Conservation (phyloP, 495 filamentous ascomycete species). For the Bacidia rubella region DNA sequence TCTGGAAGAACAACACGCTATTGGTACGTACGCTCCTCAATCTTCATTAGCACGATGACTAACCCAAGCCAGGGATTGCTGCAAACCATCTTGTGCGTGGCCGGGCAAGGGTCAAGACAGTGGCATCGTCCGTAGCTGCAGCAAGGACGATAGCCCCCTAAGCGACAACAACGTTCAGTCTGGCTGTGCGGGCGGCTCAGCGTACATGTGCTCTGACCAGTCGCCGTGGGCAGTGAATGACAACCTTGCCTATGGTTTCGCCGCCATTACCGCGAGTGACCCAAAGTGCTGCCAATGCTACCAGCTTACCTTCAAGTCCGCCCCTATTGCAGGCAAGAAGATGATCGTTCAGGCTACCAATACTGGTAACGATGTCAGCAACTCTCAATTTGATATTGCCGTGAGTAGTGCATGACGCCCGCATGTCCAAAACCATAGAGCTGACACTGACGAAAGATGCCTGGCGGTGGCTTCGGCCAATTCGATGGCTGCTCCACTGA, state of each 20-base stretch:
- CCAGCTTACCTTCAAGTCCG: conserved; percentile 50
- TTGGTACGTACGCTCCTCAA: conserved; percentile 19
- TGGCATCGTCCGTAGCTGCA: conserved; percentile 40
- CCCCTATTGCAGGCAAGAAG: conserved; percentile 45
- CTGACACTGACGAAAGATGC: no score
- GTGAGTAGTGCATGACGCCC: no score
- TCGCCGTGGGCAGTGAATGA: conserved; percentile 49
- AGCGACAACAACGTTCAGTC: conserved; percentile 21
- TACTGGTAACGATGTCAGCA: conserved; percentile 45
- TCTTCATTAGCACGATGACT: background rate
- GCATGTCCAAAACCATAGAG: no score
- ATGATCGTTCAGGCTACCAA: conserved; percentile 59
- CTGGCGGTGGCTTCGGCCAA: conserved; percentile 50
- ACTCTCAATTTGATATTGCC: conserved; percentile 50
- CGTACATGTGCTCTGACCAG: conserved; percentile 51
- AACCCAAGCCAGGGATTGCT: conserved; percentile 40
- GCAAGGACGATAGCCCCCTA: conserved; percentile 39
- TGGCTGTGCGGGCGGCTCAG: conserved; percentile 37
- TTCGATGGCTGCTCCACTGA: conserved; percentile 51
- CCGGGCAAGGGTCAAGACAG: conserved; percentile 25
- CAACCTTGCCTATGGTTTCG: conserved; percentile 46
- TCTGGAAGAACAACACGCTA: conserved; percentile 47
- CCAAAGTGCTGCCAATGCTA: conserved; percentile 53
- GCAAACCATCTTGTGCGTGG: conserved; percentile 55
- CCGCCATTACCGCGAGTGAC: conserved; percentile 42